Percentiles rank a stretch among this genome's conserved stretches.
These are phyloP conservation scores for Fusarium albidum DNA, from an alignment of 2,329 filamentous ascomycete species.

Conservation along the genomic window DNA sequence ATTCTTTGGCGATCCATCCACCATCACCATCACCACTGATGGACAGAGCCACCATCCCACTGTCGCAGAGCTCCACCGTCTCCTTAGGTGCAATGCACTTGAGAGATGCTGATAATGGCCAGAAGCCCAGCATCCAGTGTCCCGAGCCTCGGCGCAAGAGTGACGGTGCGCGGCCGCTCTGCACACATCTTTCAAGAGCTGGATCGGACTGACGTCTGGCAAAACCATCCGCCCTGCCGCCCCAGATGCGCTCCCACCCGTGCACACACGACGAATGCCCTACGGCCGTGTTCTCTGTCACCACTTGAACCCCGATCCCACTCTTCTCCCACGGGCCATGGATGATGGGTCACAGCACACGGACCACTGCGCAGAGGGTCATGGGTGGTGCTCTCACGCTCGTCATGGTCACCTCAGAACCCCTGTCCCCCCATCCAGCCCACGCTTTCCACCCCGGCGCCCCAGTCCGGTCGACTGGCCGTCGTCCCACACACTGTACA, in stretches of 20 bases:
- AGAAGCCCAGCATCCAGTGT: too few species aligned
- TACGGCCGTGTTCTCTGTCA: slow-evolving; percentile 5
- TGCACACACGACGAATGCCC: slow-evolving; percentile 11
- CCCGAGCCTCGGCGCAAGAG: too few species aligned
- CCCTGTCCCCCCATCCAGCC: slow-evolving; percentile 35
- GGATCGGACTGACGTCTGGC: neutral
- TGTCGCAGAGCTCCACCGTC: slow-evolving; percentile 31
- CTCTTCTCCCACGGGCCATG: slow-evolving; percentile 35
- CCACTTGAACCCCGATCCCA: slow-evolving; percentile 31
- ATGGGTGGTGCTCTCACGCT: slow-evolving; percentile 33
- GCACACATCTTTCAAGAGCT: too few species aligned
- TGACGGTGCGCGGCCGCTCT: too few species aligned
- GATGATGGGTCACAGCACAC: slow-evolving; percentile 13
- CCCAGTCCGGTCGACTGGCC: slow-evolving; percentile 37
- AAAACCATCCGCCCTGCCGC: slow-evolving; percentile 12
- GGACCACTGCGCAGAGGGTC: slow-evolving; percentile 23
- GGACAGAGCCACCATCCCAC: slow-evolving; percentile 36
- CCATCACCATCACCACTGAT: slow-evolving; percentile 33
- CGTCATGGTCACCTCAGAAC: slow-evolving; percentile 38
- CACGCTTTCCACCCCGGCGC: slow-evolving; percentile 34
- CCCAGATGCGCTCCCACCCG: neutral
- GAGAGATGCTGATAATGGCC: too few species aligned
- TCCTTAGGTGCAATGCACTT: too few species aligned
- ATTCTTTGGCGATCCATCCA: slow-evolving; percentile 33
- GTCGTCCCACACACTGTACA: slow-evolving; percentile 44